These are phyloP conservation scores for Sisymbrium irio DNA, from an alignment of 345 rosid genomes.

Conservation along the genomic window DNA sequence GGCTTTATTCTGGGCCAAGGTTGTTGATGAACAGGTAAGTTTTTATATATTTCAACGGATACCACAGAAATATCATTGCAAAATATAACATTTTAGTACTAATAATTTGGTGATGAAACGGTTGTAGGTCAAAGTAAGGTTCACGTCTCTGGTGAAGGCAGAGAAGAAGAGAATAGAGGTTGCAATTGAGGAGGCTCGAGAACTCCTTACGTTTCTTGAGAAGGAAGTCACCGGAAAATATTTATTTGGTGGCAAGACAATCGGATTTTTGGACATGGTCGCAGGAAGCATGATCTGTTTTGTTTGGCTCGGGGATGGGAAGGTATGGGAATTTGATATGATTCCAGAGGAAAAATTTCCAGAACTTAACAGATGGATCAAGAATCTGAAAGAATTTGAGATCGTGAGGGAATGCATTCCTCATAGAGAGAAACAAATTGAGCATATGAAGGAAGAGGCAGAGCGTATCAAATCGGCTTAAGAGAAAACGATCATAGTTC, in stretches of 20 bases:
- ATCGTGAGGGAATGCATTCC: conserved; percentile 25
- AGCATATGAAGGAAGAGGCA: not conserved
- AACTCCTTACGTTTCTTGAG: conserved; percentile 30
- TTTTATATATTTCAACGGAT: not conserved
- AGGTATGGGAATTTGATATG: conserved; percentile 24
- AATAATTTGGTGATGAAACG: not conserved
- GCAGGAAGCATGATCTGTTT: conserved; percentile 22
- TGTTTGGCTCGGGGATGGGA: conserved; percentile 25
- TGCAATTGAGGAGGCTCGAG: conserved; percentile 26
- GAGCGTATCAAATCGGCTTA: conserved; percentile 1
- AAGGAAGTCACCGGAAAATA: conserved; percentile 28
- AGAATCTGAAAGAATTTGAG: conserved; percentile 2
- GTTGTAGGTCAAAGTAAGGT: not conserved
- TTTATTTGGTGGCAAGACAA: conserved; percentile 34
- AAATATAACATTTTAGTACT: not conserved
- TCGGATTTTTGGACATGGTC: conserved; percentile 37
- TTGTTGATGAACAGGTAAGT: conserved; percentile 32
- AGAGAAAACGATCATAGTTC: not conserved
- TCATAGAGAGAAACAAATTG: conserved; percentile 23
- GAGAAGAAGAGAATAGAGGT: conserved; percentile 17
- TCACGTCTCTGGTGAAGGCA: not conserved
- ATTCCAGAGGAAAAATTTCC: conserved; percentile 24
- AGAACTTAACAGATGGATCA: conserved; percentile 21
- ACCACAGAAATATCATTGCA: not conserved
- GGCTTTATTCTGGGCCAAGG: conserved; percentile 47